Evolutionary conservation across 2,329 filamentous ascomycete species (phyloP).

Genomic region (Claviceps digitariae): DNA sequence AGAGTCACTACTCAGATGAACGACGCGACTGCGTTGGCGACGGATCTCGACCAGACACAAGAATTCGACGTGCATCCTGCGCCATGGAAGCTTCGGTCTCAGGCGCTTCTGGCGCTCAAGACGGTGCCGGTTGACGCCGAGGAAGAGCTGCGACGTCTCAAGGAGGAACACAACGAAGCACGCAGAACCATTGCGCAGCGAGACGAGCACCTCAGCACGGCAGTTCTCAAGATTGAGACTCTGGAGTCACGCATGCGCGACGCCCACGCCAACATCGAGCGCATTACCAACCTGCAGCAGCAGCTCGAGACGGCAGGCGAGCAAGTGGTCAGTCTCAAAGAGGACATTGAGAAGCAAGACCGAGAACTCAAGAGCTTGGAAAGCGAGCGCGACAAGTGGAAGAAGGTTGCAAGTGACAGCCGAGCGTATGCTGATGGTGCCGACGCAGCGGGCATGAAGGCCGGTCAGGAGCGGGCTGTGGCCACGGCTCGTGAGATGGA

Average conservation of each 20-base stretch:
- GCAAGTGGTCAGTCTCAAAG: constrained; percentile 38
- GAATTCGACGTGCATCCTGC: constrained; percentile 65
- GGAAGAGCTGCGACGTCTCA: constrained; percentile 68
- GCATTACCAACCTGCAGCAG: constrained; percentile 51
- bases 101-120: constrained; percentile 72
- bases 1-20: constrained; percentile 49
- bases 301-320: constrained; percentile 40
- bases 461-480: constrained; percentile 52
- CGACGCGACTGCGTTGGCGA: constrained; percentile 57
- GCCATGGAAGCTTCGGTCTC: constrained; percentile 74
- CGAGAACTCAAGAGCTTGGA: constrained; percentile 52
- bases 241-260: constrained; percentile 80
- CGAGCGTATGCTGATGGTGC: constrained; percentile 39
- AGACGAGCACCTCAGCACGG: constrained; percentile 74
- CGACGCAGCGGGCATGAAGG: constrained; percentile 37
- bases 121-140: constrained; percentile 69
- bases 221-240: constrained; percentile 84
- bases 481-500: constrained; percentile 63
- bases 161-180: constrained; percentile 66
- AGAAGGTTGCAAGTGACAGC: constrained; percentile 53
- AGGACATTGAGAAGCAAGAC: constrained; percentile 54
- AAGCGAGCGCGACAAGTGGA: constrained; percentile 55
- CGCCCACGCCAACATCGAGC: constrained; percentile 61
- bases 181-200: constrained; percentile 57
- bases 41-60: constrained; percentile 57